Base-by-base conservation (phyloP, 1,139 yeast genomes). In the Groenewaldozyma auringiensis region DNA sequence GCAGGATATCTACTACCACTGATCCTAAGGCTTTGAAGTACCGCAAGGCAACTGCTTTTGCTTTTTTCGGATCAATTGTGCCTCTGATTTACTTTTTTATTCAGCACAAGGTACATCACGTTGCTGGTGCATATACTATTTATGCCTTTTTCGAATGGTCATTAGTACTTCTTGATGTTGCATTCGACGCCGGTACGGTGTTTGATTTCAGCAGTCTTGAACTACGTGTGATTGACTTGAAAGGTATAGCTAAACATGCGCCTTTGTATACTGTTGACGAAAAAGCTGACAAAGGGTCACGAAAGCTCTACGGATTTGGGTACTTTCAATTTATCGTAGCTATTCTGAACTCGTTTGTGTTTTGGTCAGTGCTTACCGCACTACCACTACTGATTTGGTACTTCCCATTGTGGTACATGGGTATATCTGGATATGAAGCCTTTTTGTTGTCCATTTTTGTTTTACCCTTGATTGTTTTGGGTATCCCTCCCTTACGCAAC, bases 341-440 rank as follows among this genome's bases (percentile, higher is more conserved):
- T 17, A 52, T 58, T 14, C 42, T 57, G 47, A 65, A 66, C 51
- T 62, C 59, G 3, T 82, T 78, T 61, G 72, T 86, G 48, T 85
- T 85, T 62, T 92, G 96, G 96, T 74, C 96, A 0, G 80, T 82
- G 17, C 56, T 79, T 42, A 83, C 97, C 1, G 77, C 96, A 0
- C 69, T 92, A 51, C 83, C 88, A 44, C 74, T 94, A 48, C 79
- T 94, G 59, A 81, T 92, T 43, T 92, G 98, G 98, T 87, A 85
- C 68, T 92, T 92, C 72, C 98, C 98, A 16, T 72, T 92, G 51
- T 92, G 98, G 98, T 78, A 83, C 61, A 88, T 92, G 97, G 97
- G 97, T 6, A 82, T 92, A 47, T 83, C 95, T 2, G 98, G 98
- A 2, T 88, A 84, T 62, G 98, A 92, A 64, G 83, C 84, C 0